Evolutionary conservation across 2,329 filamentous ascomycete species (phyloP).

Genomic region (Cryphonectria naterciae): DNA sequence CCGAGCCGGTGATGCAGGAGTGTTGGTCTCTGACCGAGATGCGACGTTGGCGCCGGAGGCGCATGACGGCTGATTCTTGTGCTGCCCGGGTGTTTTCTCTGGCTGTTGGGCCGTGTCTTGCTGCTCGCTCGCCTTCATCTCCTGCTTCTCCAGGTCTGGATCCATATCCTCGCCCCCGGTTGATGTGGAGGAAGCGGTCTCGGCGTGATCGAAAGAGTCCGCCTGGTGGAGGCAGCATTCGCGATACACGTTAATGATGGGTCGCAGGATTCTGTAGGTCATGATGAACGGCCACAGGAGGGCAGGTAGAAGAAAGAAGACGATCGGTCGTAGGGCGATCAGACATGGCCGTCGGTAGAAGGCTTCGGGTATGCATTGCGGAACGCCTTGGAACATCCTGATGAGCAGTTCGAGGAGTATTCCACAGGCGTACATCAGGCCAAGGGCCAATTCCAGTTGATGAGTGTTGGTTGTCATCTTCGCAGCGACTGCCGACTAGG

Average conservation of each 20-base stretch:
- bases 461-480: background rate
- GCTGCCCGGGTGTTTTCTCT: background rate
- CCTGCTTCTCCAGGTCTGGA: constrained; percentile 11
- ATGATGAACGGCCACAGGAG: constrained; percentile 1
- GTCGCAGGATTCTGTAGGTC: background rate
- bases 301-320: background rate
- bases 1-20: background rate
- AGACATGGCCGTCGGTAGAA: background rate
- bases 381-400: background rate
- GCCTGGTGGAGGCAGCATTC: constrained; percentile 1
- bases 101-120: background rate
- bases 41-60: background rate
- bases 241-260: background rate
- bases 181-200: background rate
- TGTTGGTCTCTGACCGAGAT: background rate
- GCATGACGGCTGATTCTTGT: background rate
- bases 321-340: background rate
- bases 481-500: background rate
- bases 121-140: background rate
- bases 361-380: background rate
- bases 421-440: constrained; percentile 13
- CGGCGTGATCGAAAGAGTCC: background rate
- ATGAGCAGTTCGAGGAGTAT: background rate
- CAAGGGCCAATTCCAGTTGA: background rate
- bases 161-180: background rate